Conservation (phyloP, 805 yeast species). For the Kuraishia ogatae region DNA sequence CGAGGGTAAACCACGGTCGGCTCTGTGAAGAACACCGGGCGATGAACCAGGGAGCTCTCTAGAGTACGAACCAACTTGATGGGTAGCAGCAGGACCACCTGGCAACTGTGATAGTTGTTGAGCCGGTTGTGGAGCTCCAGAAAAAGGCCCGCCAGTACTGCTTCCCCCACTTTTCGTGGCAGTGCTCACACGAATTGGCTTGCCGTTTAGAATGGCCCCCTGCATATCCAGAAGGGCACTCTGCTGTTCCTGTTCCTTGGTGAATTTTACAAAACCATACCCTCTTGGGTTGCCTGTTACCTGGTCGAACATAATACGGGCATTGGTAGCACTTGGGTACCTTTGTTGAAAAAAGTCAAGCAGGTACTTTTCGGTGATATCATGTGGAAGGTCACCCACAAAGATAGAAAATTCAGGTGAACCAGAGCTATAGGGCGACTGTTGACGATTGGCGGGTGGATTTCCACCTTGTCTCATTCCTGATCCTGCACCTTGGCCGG, state of each 20-base stretch:
- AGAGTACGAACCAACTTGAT: not conserved
- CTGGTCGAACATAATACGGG: slow-evolving; percentile 72
- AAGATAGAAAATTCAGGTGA: slow-evolving; percentile 55
- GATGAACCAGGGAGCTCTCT: not conserved
- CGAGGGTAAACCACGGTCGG: slow-evolving; percentile 12
- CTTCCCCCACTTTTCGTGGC: slow-evolving; percentile 31
- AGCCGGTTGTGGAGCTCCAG: not conserved
- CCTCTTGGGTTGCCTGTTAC: slow-evolving; percentile 67
- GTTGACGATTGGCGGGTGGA: slow-evolving; percentile 8
- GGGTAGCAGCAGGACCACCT: not conserved
- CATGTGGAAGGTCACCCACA: slow-evolving; percentile 78
- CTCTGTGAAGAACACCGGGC: slow-evolving; percentile 7
- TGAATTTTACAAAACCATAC: slow-evolving; percentile 83
- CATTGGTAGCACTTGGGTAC: slow-evolving; percentile 68
- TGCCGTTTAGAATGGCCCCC: slow-evolving; percentile 60
- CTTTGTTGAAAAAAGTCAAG: slow-evolving; percentile 58
- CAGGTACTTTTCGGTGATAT: slow-evolving; percentile 58
- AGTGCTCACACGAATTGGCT: slow-evolving; percentile 71
- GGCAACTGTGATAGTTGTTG: not conserved
- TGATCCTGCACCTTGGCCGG: not conserved
- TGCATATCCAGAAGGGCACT: slow-evolving; percentile 76
- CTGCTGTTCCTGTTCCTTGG: slow-evolving; percentile 55
- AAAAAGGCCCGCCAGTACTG: not conserved
- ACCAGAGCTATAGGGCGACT: not conserved
- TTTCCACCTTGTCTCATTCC: slow-evolving; percentile 5